phyloP scores from a whole-genome alignment of 371 early-diverging fungal species.

The Mortierella sp. region DNA sequence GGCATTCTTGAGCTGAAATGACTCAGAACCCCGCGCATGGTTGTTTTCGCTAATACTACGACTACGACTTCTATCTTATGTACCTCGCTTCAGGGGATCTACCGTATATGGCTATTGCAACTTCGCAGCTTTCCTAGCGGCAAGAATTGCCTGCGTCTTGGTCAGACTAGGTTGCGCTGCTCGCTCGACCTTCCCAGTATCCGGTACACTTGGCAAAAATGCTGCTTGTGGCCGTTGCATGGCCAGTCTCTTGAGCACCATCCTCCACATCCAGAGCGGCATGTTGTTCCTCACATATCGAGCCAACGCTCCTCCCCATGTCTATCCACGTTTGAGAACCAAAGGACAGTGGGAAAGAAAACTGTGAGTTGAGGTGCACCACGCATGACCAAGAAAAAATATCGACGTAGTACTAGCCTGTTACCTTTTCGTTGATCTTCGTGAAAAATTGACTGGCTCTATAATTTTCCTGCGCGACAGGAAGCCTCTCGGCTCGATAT shows the following conservation, averaged over 20 bases:
- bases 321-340: not conserved
- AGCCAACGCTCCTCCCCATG: not conserved
- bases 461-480: not conserved
- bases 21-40: too few species aligned
- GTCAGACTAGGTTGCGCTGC: constrained; percentile 11
- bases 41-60: too few species aligned
- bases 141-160: constrained; percentile 4
- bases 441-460: constrained; percentile 2
- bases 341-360: constrained; percentile 1
- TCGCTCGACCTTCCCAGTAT: constrained; percentile 11
- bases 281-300: constrained; percentile 5
- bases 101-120: too few species aligned
- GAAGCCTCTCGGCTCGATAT: constrained; percentile 12
- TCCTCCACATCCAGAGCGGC: constrained; percentile 19
- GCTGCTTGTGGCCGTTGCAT: constrained; percentile 16
- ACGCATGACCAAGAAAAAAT: not conserved
- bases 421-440: constrained; percentile 9
- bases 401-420: too few species aligned
- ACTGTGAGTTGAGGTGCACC: too few species aligned
- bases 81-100: too few species aligned
- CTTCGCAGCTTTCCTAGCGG: too few species aligned
- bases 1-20: too few species aligned
- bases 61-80: too few species aligned
- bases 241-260: not conserved
- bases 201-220: constrained; percentile 19